Base-by-base conservation (phyloP, 2,329 filamentous ascomycete genomes). In the Geosmithia putterillii region DNA sequence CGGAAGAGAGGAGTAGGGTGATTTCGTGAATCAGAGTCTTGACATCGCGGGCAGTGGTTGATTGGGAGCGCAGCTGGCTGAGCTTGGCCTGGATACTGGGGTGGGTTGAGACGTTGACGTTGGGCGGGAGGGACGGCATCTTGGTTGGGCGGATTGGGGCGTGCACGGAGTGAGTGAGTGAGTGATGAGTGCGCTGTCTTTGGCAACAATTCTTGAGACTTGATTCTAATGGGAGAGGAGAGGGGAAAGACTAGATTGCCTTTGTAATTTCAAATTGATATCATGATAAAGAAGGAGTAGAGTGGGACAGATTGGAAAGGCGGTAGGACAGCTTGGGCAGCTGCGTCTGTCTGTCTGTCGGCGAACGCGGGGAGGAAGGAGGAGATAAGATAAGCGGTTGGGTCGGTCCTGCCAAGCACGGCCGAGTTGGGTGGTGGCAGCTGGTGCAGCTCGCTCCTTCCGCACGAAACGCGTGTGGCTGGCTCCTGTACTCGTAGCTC, bases 71-170 rank as follows among this genome's bases (percentile, higher is more conserved):
- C 40, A 96, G 77, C 66, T 92, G 86, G 52, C 85, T 89, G 55
- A 96, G 79, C 71, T 96, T 96, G 52, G 84, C 86, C 54, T 75
- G 72, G 37, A 95, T 73, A 63, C 86, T 94, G 32, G 90, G 90
- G 62, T 96, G 90, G 15, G 69, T 69, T 35, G 88, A 95, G 58
- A 95, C 68, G 65, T 92, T 86, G 48, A 82, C 76, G 56, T 81
- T 81, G 52, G 71, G 49, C 9, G 75, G 75, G 38, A 80, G 62
- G 14, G 55, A 56, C 40, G 57, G 44, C 62, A 65, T 65, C 46
- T 42, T 39, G 17, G 18, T 38, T 3, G 17, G 17, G 17, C 7
- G 34, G 14, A n/a, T 7, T n/a, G 7, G 34, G 6, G 23, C 10
- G 23, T 25, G 23, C 10, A 25, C 10, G 23, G 6, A 25, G 15